Percentiles rank a stretch among this genome's conserved stretches.
phyloP scores from a whole-genome alignment of 2,329 filamentous ascomycete species.

The Xylaria sp. region DNA sequence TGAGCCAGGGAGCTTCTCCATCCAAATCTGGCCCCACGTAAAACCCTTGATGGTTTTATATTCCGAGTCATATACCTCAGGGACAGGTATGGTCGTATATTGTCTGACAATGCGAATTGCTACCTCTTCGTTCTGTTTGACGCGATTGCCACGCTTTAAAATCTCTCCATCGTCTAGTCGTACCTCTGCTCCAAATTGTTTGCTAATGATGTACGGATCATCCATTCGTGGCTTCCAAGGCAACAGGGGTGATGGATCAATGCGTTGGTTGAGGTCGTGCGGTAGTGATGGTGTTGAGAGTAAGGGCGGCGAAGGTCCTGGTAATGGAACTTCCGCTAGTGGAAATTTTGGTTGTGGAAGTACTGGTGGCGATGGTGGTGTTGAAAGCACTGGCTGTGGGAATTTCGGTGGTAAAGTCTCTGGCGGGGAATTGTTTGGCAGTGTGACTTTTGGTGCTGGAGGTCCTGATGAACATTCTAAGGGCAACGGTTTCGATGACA shows the following conservation, averaged over 20 bases:
- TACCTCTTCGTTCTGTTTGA: neutral
- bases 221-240: constrained; percentile 19
- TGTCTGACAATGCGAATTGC: constrained; percentile 11
- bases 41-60: neutral
- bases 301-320: neutral
- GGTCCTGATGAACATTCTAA: too few relatives aligned
- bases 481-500: too few relatives aligned
- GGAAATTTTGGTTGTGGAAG: neutral
- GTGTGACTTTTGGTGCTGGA: too few relatives aligned
- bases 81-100: constrained; percentile 16
- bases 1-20: neutral
- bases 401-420: neutral
- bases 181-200: constrained; percentile 14
- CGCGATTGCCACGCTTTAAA: constrained; percentile 1
- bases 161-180: neutral
- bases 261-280: neutral
- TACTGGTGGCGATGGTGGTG: neutral
- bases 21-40: constrained; percentile 5
- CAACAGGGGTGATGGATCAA: neutral
- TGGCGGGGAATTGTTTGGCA: too few relatives aligned
- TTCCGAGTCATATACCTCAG: neutral
- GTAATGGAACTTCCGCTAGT: neutral
- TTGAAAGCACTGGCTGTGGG: neutral
- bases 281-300: neutral
- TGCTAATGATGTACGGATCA: neutral